These are phyloP conservation scores for Biscogniauxia marginata DNA, from an alignment of 2,329 filamentous ascomycete species.

Conservation along the genomic window DNA sequence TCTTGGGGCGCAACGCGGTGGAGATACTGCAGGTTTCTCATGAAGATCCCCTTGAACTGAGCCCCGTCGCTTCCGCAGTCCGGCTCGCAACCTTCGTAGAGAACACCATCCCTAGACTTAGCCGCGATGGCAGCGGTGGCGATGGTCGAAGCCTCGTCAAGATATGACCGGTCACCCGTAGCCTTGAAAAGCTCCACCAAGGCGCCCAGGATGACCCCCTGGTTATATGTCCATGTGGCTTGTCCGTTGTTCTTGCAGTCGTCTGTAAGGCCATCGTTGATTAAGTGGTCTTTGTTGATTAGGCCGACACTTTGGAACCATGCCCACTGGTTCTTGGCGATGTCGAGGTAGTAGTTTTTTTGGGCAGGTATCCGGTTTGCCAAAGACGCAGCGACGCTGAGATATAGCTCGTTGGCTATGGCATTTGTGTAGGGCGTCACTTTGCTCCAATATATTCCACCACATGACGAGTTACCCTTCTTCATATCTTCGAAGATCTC, in stretches of 20 bases:
- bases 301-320: slow-evolving; percentile 52
- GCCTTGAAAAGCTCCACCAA: slow-evolving; percentile 50
- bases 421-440: slow-evolving; percentile 49
- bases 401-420: slow-evolving; percentile 55
- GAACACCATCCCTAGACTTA: slow-evolving; percentile 45
- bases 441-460: slow-evolving; percentile 60
- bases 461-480: slow-evolving; percentile 46
- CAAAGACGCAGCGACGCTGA: slow-evolving; percentile 51
- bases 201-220: slow-evolving; percentile 53
- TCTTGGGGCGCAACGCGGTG: slow-evolving; percentile 46
- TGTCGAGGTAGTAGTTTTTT: slow-evolving; percentile 42
- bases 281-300: slow-evolving; percentile 47
- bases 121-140: slow-evolving; percentile 49
- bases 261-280: slow-evolving; percentile 53
- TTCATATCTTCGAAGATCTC: slow-evolving; percentile 56
- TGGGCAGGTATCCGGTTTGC: slow-evolving; percentile 44
- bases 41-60: slow-evolving; percentile 72
- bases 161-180: slow-evolving; percentile 40
- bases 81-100: slow-evolving; percentile 55
- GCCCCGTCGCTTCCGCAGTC: slow-evolving; percentile 49
- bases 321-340: slow-evolving; percentile 48
- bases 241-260: slow-evolving; percentile 48
- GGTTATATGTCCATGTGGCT: slow-evolving; percentile 54
- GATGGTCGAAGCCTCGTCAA: slow-evolving; percentile 44
- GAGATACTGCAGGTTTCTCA: slow-evolving; percentile 60